phyloP scores from a whole-genome alignment of 257 asterid genomes.

The Nicotiana obtusifolia region DNA sequence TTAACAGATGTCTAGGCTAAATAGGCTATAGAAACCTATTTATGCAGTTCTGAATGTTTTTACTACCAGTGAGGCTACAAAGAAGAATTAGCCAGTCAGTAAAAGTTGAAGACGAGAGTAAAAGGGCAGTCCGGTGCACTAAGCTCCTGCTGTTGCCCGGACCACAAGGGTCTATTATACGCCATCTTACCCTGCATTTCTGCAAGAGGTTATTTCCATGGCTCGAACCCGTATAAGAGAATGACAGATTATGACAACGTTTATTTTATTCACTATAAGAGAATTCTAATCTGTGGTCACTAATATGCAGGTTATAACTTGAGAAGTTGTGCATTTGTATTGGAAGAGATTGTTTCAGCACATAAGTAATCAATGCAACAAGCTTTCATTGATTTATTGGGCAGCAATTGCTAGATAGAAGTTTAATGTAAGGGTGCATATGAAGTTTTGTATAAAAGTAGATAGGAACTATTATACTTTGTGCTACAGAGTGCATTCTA shows the following conservation, averaged over 20 bases:
- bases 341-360: not conserved
- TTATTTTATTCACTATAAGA: not conserved
- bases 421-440: not conserved
- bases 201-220: too few relatives aligned
- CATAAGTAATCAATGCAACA: not conserved
- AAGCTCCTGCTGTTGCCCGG: too few relatives aligned
- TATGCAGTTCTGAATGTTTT: not conserved
- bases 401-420: not conserved
- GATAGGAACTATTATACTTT: not conserved
- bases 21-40: not conserved
- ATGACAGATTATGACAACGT: not conserved
- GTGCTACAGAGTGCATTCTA: not conserved
- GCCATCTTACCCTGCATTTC: too few relatives aligned
- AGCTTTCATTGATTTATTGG: not conserved
- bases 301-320: constrained; percentile 4
- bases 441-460: not conserved
- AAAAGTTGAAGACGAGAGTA: not conserved
- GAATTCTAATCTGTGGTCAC: not conserved
- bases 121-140: too few relatives aligned
- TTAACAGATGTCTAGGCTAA: not conserved
- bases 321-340: too few relatives aligned
- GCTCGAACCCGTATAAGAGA: too few relatives aligned
- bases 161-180: too few relatives aligned
- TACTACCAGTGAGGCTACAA: not conserved
- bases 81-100: not conserved